Evolutionary conservation across 345 rosid genomes (phyloP), one percentile per base, ranked within the genome.

Genomic region (Citrus hindsii): DNA sequence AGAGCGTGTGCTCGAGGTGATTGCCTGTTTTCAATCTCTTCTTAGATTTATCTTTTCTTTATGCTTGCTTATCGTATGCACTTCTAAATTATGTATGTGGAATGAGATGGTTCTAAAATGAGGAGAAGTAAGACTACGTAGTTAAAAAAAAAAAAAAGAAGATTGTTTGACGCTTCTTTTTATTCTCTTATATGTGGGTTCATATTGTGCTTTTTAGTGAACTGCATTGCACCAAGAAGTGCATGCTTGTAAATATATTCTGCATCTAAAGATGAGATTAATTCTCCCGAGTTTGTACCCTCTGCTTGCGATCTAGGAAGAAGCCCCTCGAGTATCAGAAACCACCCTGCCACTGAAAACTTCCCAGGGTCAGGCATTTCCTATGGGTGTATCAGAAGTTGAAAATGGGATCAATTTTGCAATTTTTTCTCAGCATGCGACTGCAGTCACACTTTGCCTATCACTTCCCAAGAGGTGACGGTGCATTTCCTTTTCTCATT

Each of bases 391-490:
- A 13, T 90, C 98, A 3, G 88, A 91, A 90, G 88, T 87, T 66
- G 89, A 89, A 22, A 89, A 83, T 7, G 96, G 99, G 77, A 88
- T 91, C 84, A 95, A 93, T 73, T 95, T 95, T 86, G 87, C 98
- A 64, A 79, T 93, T 65, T 95, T 92, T 84, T 93, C 96, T 27
- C 97, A 90, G 83, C 88, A 92, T 78, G 97, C 98, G 9, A 88
- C 90, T 77, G 84, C 98, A 67, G 92, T 95, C 42, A 88, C 91
- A 22, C 93, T 95, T 60, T 93, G 97, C 81, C 81, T 95, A 56
- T 89, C 90, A 76, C 90, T 93, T 81, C 90, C 93, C 4, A 80
- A 75, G 13, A 88, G 97, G 98, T 95, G 75, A 63, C 28, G 56
- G 10, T 74, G 46, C 76, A 25, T 67, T 51, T 60, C 66, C 22